Evolutionary conservation across 75 land plant genomes (phyloP).

Genomic region (Picea glauca): DNA sequence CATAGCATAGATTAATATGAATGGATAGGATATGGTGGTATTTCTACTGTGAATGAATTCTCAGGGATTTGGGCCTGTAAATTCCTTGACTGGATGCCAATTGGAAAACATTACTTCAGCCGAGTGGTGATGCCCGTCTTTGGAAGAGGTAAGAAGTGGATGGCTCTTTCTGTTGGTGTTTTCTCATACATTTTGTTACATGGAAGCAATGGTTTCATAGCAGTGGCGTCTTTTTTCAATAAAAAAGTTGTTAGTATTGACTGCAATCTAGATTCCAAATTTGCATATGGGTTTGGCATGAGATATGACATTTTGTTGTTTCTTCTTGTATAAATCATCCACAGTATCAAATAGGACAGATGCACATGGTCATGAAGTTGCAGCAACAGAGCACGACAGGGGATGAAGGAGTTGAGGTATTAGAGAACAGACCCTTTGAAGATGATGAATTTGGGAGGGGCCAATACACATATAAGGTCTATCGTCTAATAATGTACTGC

Average conservation of each 20-base stretch:
- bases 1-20: no score
- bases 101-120: conserved; percentile 16
- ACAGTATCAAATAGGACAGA: conserved; percentile 67
- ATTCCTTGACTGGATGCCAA: neutral
- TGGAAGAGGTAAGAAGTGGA: conserved; percentile 70
- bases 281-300: neutral
- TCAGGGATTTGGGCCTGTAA: neutral
- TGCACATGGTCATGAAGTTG: conserved; percentile 72
- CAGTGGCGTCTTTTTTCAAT: no score
- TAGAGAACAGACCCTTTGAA: conserved; percentile 57
- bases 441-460: conserved; percentile 60
- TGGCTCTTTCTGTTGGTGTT: conserved; percentile 1
- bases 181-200: neutral
- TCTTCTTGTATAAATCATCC: neutral
- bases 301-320: neutral
- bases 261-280: no score
- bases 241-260: no score
- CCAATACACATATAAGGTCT: conserved; percentile 64
- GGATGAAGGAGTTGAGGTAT: conserved; percentile 60
- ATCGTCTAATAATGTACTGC: conserved; percentile 61
- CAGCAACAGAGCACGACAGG: conserved; percentile 60
- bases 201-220: no score
- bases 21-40: no score
- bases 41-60: no score
- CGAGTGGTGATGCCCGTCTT: conserved; percentile 73